phyloP scores from a whole-genome alignment of 2,329 filamentous ascomycete species.

The Aspergillus carbonarius region DNA sequence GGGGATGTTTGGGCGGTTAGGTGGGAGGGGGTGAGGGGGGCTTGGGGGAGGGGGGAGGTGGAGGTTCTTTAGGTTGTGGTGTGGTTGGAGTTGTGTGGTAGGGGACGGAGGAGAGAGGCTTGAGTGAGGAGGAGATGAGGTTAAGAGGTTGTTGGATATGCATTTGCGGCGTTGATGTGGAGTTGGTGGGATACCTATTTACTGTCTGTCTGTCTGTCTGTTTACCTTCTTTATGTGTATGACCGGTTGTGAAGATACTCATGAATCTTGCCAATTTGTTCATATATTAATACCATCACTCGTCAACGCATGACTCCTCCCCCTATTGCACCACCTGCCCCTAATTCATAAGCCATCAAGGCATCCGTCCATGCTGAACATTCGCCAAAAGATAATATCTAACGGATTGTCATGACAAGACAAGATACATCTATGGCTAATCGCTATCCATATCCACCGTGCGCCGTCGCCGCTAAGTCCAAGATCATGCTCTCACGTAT shows the following conservation, averaged over 20 bases:
- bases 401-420: background rate
- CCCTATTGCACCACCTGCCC: too few relatives aligned
- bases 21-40: conserved; percentile 69
- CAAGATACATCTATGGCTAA: conserved; percentile 10
- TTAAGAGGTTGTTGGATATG: background rate
- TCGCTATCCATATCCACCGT: background rate
- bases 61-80: conserved; percentile 39
- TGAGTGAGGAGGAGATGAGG: background rate
- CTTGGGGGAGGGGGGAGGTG: conserved; percentile 45
- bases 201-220: too few relatives aligned
- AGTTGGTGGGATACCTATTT: conserved; percentile 3
- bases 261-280: too few relatives aligned
- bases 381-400: background rate
- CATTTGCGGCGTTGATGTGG: background rate
- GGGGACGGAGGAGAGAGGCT: conserved; percentile 1
- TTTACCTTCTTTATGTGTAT: too few relatives aligned
- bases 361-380: too few relatives aligned
- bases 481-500: conserved; percentile 4
- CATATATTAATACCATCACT: too few relatives aligned
- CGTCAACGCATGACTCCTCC: too few relatives aligned
- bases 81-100: conserved; percentile 2
- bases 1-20: conserved; percentile 68
- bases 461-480: conserved; percentile 28
- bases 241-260: too few relatives aligned
- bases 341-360: too few relatives aligned